Evolutionary conservation across 108 stramenopile species (phyloP).

Genomic region (Fragilaria radians): DNA sequence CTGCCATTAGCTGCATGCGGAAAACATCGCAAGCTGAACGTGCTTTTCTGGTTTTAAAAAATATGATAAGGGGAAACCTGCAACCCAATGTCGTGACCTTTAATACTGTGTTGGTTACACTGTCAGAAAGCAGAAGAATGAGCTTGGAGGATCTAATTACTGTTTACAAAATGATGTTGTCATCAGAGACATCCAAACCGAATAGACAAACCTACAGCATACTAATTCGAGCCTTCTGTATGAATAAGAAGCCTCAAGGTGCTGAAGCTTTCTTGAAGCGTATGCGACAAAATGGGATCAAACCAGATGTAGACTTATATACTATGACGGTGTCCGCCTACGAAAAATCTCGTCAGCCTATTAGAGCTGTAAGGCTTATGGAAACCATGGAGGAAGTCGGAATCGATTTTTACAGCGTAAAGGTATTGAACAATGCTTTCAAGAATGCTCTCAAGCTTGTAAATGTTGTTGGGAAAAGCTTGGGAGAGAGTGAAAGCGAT

Average conservation of each 20-base stretch:
- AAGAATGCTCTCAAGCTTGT: constrained; percentile 62
- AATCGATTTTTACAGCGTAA: constrained; percentile 68
- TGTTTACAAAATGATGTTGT: no score
- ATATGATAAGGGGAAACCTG: constrained; percentile 76
- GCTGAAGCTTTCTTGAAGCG: constrained; percentile 60
- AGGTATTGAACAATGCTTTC: constrained; percentile 66
- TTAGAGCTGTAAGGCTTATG: constrained; percentile 69
- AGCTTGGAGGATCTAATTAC: no score
- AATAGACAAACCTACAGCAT: constrained; percentile 77
- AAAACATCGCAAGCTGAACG: constrained; percentile 82
- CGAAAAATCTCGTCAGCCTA: constrained; percentile 65
- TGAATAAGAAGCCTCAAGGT: constrained; percentile 35
- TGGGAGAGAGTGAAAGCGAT: background rate
- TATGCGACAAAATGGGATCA: constrained; percentile 66
- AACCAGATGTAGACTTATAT: constrained; percentile 74
- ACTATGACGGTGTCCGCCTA: constrained; percentile 67
- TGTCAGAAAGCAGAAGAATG: no score
- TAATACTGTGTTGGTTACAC: no score
- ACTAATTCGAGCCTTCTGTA: constrained; percentile 51
- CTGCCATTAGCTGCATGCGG: constrained; percentile 88
- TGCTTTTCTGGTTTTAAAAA: constrained; percentile 78
- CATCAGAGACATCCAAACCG: no score
- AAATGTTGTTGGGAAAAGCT: constrained; percentile 48
- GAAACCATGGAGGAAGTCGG: constrained; percentile 73
- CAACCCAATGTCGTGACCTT: constrained; percentile 81